Percentiles rank a stretch among this genome's conserved stretches.
phyloP scores from a whole-genome alignment of 1,139 yeast genomes.

The Candida pseudocylindracea region DNA sequence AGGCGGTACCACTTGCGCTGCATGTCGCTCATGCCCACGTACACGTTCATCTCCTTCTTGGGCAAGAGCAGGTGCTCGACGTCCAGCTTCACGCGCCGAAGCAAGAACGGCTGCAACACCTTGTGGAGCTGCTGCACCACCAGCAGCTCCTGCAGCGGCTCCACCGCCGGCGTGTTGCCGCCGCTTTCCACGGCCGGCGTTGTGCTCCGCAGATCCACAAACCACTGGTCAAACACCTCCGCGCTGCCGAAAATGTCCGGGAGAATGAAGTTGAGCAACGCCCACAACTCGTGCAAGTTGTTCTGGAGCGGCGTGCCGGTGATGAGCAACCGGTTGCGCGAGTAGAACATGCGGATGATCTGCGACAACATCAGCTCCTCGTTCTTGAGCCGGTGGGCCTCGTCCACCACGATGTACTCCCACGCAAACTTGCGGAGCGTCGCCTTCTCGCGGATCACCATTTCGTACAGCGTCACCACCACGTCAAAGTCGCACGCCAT shows the following conservation, averaged over 20 bases:
- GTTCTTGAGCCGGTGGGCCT: conserved; percentile 91
- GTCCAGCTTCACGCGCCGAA: conserved; percentile 79
- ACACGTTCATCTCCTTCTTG: conserved; percentile 72
- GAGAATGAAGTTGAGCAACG: conserved; percentile 63
- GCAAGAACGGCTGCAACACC: conserved; percentile 65
- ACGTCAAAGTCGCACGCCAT: conserved; percentile 35
- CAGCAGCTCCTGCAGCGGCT: conserved; percentile 37
- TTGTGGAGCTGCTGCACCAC: conserved; percentile 75
- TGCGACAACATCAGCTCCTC: conserved; percentile 83
- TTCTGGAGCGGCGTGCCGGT: conserved; percentile 96
- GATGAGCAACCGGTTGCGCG: conserved; percentile 63
- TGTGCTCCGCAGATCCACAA: conserved; percentile 7
- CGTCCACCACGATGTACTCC: conserved; percentile 91
- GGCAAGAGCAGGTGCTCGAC: conserved; percentile 84
- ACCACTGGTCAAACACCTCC: conserved; percentile 83
- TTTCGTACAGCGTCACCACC: conserved; percentile 75
- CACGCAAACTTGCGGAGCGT: conserved; percentile 65
- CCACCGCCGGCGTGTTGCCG: conserved; percentile 10
- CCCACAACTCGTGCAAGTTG: conserved; percentile 92
- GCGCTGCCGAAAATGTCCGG: conserved; percentile 94
- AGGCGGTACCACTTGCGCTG: conserved; percentile 82
- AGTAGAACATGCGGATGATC: conserved; percentile 68
- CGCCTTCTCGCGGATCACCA: conserved; percentile 75
- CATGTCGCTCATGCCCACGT: conserved; percentile 91
- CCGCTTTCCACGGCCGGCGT: too few relatives aligned